Percentiles rank a stretch among this genome's conserved stretches.
Conservation (phyloP, 1,284 basidiomycete species). For the Puccinia triticina region DNA sequence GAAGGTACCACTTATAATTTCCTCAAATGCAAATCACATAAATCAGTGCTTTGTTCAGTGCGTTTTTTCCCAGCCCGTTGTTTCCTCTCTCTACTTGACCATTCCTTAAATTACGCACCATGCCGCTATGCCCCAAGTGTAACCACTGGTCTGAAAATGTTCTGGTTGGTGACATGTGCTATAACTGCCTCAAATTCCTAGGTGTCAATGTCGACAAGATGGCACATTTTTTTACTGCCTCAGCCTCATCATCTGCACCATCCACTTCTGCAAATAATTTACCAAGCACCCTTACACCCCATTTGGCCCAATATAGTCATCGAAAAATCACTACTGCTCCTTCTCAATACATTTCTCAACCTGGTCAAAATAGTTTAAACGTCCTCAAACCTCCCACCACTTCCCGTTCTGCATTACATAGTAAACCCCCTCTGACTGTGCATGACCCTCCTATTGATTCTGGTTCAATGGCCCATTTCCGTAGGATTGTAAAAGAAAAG, state of each 20-base stretch:
- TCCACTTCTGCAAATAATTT: no score
- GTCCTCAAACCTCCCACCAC: neutral
- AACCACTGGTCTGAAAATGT: neutral
- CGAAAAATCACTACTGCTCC: neutral
- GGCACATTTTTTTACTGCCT: neutral
- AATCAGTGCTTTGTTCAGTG: no score
- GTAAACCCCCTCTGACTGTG: neutral
- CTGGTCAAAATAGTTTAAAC: neutral
- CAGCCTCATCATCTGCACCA: neutral
- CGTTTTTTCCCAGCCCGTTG: no score
- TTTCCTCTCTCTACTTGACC: no score
- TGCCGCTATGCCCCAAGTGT: neutral
- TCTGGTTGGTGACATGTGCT: neutral
- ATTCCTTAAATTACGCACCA: no score
- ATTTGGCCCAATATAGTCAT: no score
- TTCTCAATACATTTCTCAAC: neutral
- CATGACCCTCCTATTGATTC: neutral
- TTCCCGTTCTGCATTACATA: neutral
- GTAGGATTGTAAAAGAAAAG: neutral
- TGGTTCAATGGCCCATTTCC: neutral
- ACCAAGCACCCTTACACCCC: neutral
- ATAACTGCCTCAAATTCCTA: conserved; percentile 2
- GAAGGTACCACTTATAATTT: no score
- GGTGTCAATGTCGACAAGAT: neutral
- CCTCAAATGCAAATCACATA: no score